Conservation (phyloP, 345 rosid species). For the Lepidium didymum region DNA sequence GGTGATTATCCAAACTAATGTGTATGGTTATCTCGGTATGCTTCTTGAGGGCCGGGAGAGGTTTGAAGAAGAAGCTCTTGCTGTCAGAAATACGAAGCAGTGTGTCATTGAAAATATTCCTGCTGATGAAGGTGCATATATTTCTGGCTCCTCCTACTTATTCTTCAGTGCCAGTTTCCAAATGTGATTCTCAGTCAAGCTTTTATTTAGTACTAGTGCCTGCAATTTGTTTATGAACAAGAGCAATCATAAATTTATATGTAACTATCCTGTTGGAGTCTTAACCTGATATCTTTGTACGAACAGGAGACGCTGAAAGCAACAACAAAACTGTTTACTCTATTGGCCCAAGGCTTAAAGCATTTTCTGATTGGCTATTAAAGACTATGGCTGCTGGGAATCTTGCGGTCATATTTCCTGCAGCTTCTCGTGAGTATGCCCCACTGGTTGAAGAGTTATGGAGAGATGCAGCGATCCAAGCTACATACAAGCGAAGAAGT, state of each 20-base stretch:
- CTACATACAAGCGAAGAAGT: conserved; percentile 65
- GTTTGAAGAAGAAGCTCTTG: conserved; percentile 81
- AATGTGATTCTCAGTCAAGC: background rate
- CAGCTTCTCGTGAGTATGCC: conserved; percentile 94
- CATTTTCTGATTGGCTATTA: conserved; percentile 92
- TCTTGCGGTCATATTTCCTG: conserved; percentile 81
- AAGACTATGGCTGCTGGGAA: conserved; percentile 90
- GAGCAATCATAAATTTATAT: background rate
- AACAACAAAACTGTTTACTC: conserved; percentile 45
- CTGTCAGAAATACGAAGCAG: conserved; percentile 30
- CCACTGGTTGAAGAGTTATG: conserved; percentile 91
- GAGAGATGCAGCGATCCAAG: conserved; percentile 79
- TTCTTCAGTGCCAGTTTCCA: background rate
- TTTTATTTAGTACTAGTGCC: background rate
- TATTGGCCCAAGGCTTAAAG: conserved; percentile 75
- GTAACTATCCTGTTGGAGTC: background rate
- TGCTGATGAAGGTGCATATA: conserved; percentile 35
- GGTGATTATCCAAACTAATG: conserved; percentile 77
- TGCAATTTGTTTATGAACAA: background rate
- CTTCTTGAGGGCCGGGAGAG: conserved; percentile 97
- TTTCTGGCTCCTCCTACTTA: background rate
- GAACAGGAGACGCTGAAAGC: conserved; percentile 36
- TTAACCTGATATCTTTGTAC: background rate
- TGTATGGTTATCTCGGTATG: conserved; percentile 85
- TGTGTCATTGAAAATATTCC: conserved; percentile 25